These are phyloP conservation scores for Loxodes magnus DNA, from an alignment of 73 alveolate genomes.

Conservation along the genomic window DNA sequence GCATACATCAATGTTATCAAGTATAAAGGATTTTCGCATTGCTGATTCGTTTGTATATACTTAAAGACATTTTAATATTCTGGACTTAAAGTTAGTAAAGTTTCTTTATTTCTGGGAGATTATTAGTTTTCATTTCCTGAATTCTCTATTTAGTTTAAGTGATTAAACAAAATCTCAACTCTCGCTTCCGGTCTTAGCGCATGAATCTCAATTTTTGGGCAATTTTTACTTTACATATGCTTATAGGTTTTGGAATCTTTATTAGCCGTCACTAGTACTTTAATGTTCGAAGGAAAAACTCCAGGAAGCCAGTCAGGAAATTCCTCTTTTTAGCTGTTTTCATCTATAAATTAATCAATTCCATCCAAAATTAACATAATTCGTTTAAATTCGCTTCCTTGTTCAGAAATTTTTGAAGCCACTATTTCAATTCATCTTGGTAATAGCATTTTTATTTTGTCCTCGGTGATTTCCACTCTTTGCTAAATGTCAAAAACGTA, in stretches of 20 bases:
- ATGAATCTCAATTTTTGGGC: too few relatives aligned
- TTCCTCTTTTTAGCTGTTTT: slow-evolving; percentile 23
- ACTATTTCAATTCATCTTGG: slow-evolving; percentile 39
- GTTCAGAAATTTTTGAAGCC: slow-evolving; percentile 16
- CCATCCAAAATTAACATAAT: slow-evolving; percentile 35
- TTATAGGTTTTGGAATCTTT: slow-evolving; percentile 26
- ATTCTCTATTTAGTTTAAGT: too few relatives aligned
- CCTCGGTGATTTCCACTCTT: slow-evolving; percentile 39
- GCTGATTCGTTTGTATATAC: too few relatives aligned
- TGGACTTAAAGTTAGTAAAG: too few relatives aligned
- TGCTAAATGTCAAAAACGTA: slow-evolving; percentile 21
- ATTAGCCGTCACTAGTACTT: slow-evolving; percentile 23
- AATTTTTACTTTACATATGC: slow-evolving; percentile 12
- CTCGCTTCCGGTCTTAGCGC: too few relatives aligned
- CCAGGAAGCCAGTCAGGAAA: slow-evolving; percentile 52
- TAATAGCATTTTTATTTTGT: slow-evolving; percentile 31
- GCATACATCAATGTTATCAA: slow-evolving; percentile 1
- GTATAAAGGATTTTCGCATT: slow-evolving; percentile 9
- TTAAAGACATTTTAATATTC: too few relatives aligned
- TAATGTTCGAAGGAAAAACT: slow-evolving; percentile 26
- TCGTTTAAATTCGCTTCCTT: slow-evolving; percentile 7
- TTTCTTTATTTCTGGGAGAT: too few relatives aligned
- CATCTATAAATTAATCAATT: slow-evolving; percentile 29
- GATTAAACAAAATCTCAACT: too few relatives aligned
- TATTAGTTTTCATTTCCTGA: too few relatives aligned